Percentiles rank a stretch among this genome's conserved stretches.
phyloP scores from a whole-genome alignment of 768 basidiomycete species.

The Lactifluus rugatus region DNA sequence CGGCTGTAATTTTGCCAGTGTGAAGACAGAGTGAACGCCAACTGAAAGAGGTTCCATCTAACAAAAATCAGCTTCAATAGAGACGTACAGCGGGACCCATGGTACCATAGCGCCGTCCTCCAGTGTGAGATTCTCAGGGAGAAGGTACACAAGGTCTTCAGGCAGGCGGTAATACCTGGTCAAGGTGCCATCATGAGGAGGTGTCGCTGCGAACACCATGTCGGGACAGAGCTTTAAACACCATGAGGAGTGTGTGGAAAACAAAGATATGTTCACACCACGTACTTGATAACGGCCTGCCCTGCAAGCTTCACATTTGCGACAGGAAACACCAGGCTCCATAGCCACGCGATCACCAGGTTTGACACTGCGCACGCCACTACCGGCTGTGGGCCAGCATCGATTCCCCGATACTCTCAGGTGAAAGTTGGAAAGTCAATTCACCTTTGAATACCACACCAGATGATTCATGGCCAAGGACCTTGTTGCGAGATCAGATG shows the following conservation, averaged over 20 bases:
- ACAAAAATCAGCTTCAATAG: neutral
- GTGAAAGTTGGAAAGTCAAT: neutral
- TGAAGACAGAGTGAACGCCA: conserved; percentile 79
- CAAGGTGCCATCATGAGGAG: conserved; percentile 87
- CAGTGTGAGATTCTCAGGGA: conserved; percentile 75
- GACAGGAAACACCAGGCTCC: conserved; percentile 84
- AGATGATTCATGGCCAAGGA: conserved; percentile 89
- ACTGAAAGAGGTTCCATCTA: conserved; percentile 95
- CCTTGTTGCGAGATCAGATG: conserved; percentile 33
- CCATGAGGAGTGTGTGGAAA: neutral
- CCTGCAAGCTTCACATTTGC: conserved; percentile 78
- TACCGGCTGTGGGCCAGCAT: conserved; percentile 44
- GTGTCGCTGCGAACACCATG: conserved; percentile 86
- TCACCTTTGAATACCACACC: conserved; percentile 65
- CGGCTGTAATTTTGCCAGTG: conserved; percentile 59
- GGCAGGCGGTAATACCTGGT: conserved; percentile 80
- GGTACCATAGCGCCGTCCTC: conserved; percentile 92
- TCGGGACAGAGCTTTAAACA: conserved; percentile 63
- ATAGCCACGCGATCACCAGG: conserved; percentile 83
- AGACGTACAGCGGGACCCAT: neutral
- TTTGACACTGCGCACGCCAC: conserved; percentile 65
- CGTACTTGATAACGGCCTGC: conserved; percentile 71
- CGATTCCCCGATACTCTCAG: neutral
- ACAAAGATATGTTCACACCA: neutral
- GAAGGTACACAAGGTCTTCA: conserved; percentile 70